These are phyloP conservation scores for Monilinia vaccinii-corymbosi DNA, from an alignment of 2,329 filamentous ascomycete species.

Conservation along the genomic window DNA sequence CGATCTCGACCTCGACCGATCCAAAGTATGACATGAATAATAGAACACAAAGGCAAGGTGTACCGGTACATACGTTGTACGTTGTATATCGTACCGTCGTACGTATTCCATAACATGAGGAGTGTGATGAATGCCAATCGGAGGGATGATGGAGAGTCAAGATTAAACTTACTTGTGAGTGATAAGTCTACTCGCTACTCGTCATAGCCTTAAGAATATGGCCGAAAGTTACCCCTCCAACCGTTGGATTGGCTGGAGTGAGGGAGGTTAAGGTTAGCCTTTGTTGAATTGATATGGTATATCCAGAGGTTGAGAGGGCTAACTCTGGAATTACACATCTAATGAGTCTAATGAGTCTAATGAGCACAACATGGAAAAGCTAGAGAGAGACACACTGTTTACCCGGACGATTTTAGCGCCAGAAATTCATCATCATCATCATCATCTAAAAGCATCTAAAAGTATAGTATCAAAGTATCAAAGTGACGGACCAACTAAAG, in stretches of 20 bases:
- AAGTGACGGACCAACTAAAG: background rate
- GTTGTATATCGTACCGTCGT: too few relatives aligned
- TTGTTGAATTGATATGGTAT: background rate
- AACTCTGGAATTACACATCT: too few relatives aligned
- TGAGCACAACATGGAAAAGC: background rate
- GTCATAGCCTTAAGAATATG: background rate
- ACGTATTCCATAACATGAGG: too few relatives aligned
- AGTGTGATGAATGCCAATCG: background rate
- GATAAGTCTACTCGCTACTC: too few relatives aligned
- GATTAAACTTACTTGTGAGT: too few relatives aligned
- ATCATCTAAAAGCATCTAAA: too few relatives aligned
- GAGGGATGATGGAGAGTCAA: background rate
- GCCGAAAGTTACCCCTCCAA: background rate
- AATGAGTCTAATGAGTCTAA: too few relatives aligned
- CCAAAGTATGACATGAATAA: too few relatives aligned
- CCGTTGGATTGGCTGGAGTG: too few relatives aligned
- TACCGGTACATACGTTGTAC: too few relatives aligned
- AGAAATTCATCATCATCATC: background rate
- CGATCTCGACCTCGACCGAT: background rate
- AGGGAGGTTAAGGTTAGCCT: background rate
- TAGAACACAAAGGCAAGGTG: too few relatives aligned
- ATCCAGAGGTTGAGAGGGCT: background rate
- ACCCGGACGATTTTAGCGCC: background rate
- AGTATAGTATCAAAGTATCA: too few relatives aligned
- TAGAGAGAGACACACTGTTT: background rate